Evolutionary conservation across 202 grass and related monocot genomes (phyloP), one percentile per base, ranked within the genome.

Genomic region (Cymbopogon flexuosus): DNA sequence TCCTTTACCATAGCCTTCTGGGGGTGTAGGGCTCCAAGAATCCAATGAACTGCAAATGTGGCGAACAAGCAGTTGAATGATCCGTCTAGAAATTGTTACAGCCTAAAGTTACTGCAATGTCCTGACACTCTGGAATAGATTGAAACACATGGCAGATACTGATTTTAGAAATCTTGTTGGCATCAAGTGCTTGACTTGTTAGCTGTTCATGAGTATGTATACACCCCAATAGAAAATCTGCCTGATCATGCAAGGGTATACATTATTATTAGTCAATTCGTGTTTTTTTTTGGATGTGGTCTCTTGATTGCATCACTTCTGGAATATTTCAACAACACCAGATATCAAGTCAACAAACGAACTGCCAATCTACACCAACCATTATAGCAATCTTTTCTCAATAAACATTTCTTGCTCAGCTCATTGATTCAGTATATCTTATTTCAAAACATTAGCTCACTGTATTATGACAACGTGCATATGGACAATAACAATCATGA

Each of bases 11-110:
- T 93, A 98, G 41, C 92, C 90, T 34, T 87, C 95, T 60, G 33
- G 33, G 70, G 3, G 65, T 85, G 59, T 95, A 91, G 1, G 95
- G 95, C 87, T 93, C 88, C 92, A 98, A 88, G 87, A 98, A 98
- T 83, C 90, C 96, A 30, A 95, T 90, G 65, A 98, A 98, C 92
- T 94, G 88, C 73, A 86, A 33, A 69, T 35, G 66, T 27, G 54
- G 14, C 2, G 59, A 83, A 23, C 5, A 35, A 82, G 13, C 2
- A 57, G 30, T 68, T 45, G 56, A 35, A 56, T 27, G 5, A 24
- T 21, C 6, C 2, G 18, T 54, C 7, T 52, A 52, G 0, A 8
- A 52, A 52, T n/a, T 52, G 16, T 52, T 52, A 0, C 5, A 52
- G 16, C 47, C 46, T 49, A 49, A 49, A 52, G 46, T 6, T 49